Evolutionary conservation across 2,329 filamentous ascomycete genomes (phyloP).

Genomic region (Aspergillus nomiae): DNA sequence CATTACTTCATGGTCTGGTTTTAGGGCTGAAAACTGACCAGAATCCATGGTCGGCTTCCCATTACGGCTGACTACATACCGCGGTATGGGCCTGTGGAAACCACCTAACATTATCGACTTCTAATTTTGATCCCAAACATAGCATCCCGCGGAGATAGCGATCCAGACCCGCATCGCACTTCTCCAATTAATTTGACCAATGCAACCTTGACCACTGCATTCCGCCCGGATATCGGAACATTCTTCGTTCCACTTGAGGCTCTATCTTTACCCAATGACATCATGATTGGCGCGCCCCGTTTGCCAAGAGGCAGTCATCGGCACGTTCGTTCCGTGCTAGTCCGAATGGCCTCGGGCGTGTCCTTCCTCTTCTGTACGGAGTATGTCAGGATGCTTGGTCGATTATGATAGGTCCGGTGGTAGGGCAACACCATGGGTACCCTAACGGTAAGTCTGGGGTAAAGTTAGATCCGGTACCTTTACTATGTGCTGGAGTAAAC

Average conservation of each 20-base stretch:
- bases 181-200: neutral
- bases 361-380: neutral
- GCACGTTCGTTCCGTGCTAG: slow-evolving; percentile 4
- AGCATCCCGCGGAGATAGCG: neutral
- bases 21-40: neutral
- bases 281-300: slow-evolving; percentile 8
- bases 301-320: slow-evolving; percentile 8
- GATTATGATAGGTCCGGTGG: neutral
- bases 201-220: neutral
- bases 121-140: neutral
- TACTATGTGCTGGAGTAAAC: neutral
- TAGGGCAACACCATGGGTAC: neutral
- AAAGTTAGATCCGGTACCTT: neutral
- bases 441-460: neutral
- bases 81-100: neutral
- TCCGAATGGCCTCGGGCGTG: neutral
- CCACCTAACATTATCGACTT: neutral
- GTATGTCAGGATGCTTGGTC: neutral
- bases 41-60: neutral
- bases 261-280: slow-evolving; percentile 9
- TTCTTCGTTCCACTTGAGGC: slow-evolving; percentile 9
- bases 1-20: neutral
- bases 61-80: neutral
- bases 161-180: neutral
- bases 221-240: neutral